Percentiles rank a stretch among this genome's conserved stretches.
phyloP scores from a whole-genome alignment of 352 stramenopile genomes.

The Pythium sp. region DNA sequence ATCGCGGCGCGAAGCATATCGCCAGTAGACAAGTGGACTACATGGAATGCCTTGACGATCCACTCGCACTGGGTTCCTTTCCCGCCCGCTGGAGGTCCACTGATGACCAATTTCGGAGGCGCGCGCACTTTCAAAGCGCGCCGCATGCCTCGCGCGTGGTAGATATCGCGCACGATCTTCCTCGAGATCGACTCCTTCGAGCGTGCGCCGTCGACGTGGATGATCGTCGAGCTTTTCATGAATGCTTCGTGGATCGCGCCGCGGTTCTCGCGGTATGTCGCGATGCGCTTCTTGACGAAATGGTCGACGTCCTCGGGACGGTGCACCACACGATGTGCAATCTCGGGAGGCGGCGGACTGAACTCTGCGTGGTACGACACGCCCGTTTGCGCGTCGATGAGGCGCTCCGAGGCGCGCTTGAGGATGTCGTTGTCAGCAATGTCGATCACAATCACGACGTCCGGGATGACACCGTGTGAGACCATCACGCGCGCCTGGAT shows the following conservation, averaged over 20 bases:
- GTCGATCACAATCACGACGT: slow-evolving; percentile 91
- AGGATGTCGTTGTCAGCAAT: slow-evolving; percentile 90
- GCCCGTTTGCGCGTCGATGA: slow-evolving; percentile 78
- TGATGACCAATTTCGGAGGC: slow-evolving; percentile 86
- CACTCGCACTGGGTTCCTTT: slow-evolving; percentile 97
- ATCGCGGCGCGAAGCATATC: slow-evolving; percentile 94
- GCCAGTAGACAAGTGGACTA: slow-evolving; percentile 94
- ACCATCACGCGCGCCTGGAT: slow-evolving; percentile 89
- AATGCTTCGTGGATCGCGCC: slow-evolving; percentile 74
- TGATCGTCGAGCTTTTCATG: slow-evolving; percentile 59
- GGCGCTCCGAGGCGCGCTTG: slow-evolving; percentile 65
- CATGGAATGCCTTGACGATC: slow-evolving; percentile 85
- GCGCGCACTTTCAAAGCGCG: slow-evolving; percentile 37
- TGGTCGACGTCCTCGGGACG: slow-evolving; percentile 83
- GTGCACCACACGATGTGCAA: slow-evolving; percentile 58
- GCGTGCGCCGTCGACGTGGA: slow-evolving; percentile 69
- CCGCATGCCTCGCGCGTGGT: slow-evolving; percentile 40
- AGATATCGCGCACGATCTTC: slow-evolving; percentile 53
- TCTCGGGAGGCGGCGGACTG: slow-evolving; percentile 47
- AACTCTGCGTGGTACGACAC: slow-evolving; percentile 81
- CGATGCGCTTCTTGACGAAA: slow-evolving; percentile 72
- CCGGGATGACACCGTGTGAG: slow-evolving; percentile 65
- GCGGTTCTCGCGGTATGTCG: slow-evolving; percentile 78
- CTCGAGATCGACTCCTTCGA: slow-evolving; percentile 35
- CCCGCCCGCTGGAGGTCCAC: slow-evolving; percentile 89